Evolutionary conservation across 257 asterid species (phyloP), one percentile per base, ranked within the genome.

Genomic region (Solanum chaucha): DNA sequence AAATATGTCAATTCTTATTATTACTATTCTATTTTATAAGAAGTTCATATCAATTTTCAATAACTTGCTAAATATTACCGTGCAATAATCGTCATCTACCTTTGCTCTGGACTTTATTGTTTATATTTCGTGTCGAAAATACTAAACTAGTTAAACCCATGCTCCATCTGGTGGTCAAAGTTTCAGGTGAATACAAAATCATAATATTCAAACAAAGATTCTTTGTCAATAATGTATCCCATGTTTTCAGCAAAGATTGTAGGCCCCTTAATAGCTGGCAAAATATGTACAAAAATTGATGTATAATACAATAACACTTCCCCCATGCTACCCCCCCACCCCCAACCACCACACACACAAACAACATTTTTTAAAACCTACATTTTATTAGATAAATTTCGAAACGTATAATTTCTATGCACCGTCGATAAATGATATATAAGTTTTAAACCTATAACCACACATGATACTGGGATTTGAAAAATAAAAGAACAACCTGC

Each of bases 241-340:
- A 19, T 61, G 44, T 71, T 84, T n/a, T 28, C 22, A 35, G 86
- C 87, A 87, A 59, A 67, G 41, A 67, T 22, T 84, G 81, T 40
- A 70, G 90, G 90, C 14, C 90, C 85, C 24, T 65, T 58, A 82
- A 58, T 30, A 87, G 85, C 87, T 28, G 70, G 88, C 82, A 64
- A 38, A 51, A 86, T 64, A 22, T 77, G 34, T 44, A 34, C 86
- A 67, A 83, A 86, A 32, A 24, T 77, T 77, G 35, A 41, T 77
- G n/a, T 41, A 84, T 44, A 35, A 80, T 46, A 40, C 61, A 40
- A 35, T 28, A 10, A 75, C 10, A 34, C 68, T 6, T 24, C 1
- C 14, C 3, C 83, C 61, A 13, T 13, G 20, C 36, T 13, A 4
- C 4, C 2, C 22, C 20, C 48, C 51, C 44, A 2, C 11, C 36